A percentile compares a stretch with the other conserved stretches of the same genome.
These are phyloP conservation scores for Ophiorrhiza pumila DNA, from an alignment of 257 asterid species.

Conservation along the genomic window DNA sequence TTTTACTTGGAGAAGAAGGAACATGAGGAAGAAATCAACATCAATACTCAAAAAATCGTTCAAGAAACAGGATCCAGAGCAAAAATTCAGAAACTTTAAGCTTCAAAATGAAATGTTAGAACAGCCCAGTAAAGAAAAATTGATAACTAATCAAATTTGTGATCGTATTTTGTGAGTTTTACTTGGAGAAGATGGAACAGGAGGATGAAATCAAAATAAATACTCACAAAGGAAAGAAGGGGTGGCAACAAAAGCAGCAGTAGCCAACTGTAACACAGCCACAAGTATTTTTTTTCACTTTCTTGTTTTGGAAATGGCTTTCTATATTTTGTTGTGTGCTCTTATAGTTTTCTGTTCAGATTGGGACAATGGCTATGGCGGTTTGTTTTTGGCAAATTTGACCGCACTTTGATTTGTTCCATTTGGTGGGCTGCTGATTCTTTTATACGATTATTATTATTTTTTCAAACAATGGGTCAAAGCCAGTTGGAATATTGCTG, in stretches of 20 bases:
- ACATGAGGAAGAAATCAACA: too few species aligned
- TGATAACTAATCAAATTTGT: too few species aligned
- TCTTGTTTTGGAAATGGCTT: neutral
- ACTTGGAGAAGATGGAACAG: neutral
- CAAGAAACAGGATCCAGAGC: too few species aligned
- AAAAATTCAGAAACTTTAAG: too few species aligned
- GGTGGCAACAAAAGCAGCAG: neutral
- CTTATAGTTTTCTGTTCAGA: neutral
- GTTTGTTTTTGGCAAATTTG: neutral
- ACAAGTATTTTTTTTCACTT: neutral
- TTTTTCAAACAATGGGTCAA: too few species aligned
- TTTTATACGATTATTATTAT: too few species aligned
- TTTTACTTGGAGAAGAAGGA: neutral
- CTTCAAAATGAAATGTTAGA: too few species aligned
- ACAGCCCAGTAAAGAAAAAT: too few species aligned
- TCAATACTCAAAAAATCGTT: neutral
- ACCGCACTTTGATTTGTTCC: neutral
- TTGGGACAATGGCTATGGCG: neutral
- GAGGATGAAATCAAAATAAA: too few species aligned
- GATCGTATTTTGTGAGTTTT: neutral
- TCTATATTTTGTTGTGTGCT: neutral
- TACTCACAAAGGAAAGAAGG: neutral
- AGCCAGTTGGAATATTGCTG: too few species aligned
- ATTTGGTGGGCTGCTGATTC: neutral
- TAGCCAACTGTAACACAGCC: conserved; percentile 21